phyloP scores from a whole-genome alignment of 2,329 filamentous ascomycete genomes.

The Stagonosporopsis tanaceti region DNA sequence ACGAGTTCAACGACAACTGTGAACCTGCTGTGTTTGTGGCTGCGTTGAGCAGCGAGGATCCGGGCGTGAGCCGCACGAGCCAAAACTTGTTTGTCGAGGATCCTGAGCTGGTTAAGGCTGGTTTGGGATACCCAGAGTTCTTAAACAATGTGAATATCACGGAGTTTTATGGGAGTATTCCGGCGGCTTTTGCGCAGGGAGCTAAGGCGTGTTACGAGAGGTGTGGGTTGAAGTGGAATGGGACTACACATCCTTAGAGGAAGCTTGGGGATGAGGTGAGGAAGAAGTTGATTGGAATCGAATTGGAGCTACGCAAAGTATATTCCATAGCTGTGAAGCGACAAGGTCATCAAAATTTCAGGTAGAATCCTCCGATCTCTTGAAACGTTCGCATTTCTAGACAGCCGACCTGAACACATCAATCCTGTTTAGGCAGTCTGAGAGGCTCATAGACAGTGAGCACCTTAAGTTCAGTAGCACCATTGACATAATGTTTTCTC shows the following conservation, averaged over 20 bases:
- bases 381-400: too few relatives aligned
- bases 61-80: conserved; percentile 7
- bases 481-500: too few relatives aligned
- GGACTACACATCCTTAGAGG: conserved; percentile 1
- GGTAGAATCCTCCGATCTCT: too few relatives aligned
- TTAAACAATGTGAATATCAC: conserved; percentile 1
- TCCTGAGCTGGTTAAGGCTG: conserved; percentile 1
- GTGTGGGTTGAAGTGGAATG: conserved; percentile 9
- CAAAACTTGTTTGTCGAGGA: conserved; percentile 8
- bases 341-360: too few relatives aligned
- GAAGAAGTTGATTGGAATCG: too few relatives aligned
- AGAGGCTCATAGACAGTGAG: too few relatives aligned
- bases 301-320: not conserved
- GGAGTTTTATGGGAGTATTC: conserved; percentile 7
- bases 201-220: conserved; percentile 5
- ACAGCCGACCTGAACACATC: too few relatives aligned
- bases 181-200: conserved; percentile 5
- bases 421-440: too few relatives aligned
- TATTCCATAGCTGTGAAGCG: not conserved
- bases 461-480: too few relatives aligned
- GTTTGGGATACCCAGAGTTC: not conserved
- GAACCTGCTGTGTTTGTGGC: conserved; percentile 10
- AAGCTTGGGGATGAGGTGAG: not conserved
- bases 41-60: conserved; percentile 1
- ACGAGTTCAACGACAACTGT: conserved; percentile 7